Percentiles rank a stretch among this genome's conserved stretches.
These are phyloP conservation scores for Solanum medicagineum DNA, from an alignment of 257 asterid genomes.

Conservation along the genomic window DNA sequence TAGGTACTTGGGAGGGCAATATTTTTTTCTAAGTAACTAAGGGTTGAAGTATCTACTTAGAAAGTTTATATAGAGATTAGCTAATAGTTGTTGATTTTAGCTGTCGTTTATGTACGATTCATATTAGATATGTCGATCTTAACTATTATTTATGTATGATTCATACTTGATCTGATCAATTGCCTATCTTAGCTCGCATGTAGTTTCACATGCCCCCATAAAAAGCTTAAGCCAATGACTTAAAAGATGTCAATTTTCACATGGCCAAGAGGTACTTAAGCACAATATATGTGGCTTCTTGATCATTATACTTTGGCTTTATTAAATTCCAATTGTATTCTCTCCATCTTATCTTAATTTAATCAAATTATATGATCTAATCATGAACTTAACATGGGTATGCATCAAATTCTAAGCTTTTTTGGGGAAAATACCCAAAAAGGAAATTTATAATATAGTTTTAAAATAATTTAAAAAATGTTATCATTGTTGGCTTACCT, in stretches of 20 bases:
- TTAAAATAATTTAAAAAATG: background rate
- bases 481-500: slow-evolving; percentile 26
- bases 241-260: background rate
- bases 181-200: background rate
- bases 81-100: background rate
- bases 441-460: background rate
- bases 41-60: background rate
- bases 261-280: background rate
- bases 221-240: slow-evolving; percentile 12
- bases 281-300: background rate
- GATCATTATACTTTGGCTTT: background rate
- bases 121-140: no score
- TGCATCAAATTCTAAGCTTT: background rate
- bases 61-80: background rate
- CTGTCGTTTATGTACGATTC: no score
- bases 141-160: no score
- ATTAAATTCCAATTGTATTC: background rate
- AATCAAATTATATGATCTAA: background rate
- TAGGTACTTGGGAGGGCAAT: background rate
- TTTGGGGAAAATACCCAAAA: background rate
- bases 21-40: background rate
- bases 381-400: slow-evolving; percentile 1
- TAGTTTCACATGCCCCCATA: slow-evolving; percentile 14
- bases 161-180: no score
- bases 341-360: background rate